A percentile compares a stretch with the other conserved stretches of the same genome.
These are phyloP conservation scores for Cenchrus fungigraminus DNA, from an alignment of 176 grass and related monocot genomes.

Conservation along the genomic window DNA sequence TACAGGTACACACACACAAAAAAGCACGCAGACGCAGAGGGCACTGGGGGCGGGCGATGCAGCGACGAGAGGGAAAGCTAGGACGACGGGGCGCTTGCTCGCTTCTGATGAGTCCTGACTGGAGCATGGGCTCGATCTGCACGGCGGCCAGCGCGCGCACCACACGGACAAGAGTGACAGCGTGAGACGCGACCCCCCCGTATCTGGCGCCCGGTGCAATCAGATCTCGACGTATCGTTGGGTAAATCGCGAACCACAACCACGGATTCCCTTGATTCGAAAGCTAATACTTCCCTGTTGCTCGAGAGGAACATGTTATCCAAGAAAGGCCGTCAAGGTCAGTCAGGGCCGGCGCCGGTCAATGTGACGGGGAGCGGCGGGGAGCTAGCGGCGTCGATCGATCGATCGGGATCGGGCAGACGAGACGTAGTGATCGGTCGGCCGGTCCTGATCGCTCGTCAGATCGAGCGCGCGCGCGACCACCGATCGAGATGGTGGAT, in stretches of 20 bases:
- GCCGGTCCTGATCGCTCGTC: not conserved
- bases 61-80: not conserved
- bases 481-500: too few species aligned
- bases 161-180: not conserved
- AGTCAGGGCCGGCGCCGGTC: not conserved
- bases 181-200: not conserved
- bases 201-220: not conserved
- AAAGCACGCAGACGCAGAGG: too few species aligned
- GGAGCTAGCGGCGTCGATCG: not conserved
- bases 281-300: not conserved
- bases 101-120: not conserved
- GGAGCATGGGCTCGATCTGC: not conserved
- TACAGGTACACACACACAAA: not conserved
- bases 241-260: too few species aligned
- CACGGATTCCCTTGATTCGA: too few species aligned
- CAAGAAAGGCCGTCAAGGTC: not conserved
- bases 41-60: not conserved
- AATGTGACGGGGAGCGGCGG: too few species aligned
- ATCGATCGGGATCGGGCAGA: not conserved
- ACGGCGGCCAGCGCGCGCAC: not conserved
- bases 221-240: slow-evolving; percentile 10
- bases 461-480: not conserved
- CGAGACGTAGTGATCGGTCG: not conserved
- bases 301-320: not conserved
- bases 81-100: not conserved